Conservation (phyloP, 768 basidiomycete genomes). For the Suillus subaureus region DNA sequence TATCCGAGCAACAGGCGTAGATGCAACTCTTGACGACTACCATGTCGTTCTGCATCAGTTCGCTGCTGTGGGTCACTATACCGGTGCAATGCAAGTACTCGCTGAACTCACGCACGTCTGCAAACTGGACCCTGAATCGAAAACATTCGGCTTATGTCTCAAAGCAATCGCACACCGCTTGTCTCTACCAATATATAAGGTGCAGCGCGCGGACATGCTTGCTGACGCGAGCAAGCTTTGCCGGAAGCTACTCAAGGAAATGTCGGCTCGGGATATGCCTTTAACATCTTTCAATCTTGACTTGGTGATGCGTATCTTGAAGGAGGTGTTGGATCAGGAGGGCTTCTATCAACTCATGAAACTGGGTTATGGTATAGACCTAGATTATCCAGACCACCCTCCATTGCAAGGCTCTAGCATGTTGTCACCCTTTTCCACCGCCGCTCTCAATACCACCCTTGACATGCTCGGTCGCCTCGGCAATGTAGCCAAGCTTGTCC, state of each 20-base stretch:
- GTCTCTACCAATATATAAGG: constrained; percentile 52
- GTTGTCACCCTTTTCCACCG: constrained; percentile 54
- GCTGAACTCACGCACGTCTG: constrained; percentile 49
- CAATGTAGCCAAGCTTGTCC: constrained; percentile 66
- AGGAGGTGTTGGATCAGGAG: constrained; percentile 56
- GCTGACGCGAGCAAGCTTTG: constrained; percentile 50
- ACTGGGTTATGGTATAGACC: constrained; percentile 75
- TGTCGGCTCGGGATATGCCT: constrained; percentile 49
- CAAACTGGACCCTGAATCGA: constrained; percentile 49
- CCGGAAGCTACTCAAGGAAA: constrained; percentile 55
- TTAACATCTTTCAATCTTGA: constrained; percentile 67
- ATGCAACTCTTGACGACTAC: constrained; percentile 61
- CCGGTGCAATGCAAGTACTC: constrained; percentile 62
- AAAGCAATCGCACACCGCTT: constrained; percentile 72
- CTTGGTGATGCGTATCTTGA: constrained; percentile 66
- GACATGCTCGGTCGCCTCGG: constrained; percentile 67
- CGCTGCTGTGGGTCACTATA: constrained; percentile 71
- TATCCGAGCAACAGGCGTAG: constrained; percentile 55
- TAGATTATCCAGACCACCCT: constrained; percentile 70
- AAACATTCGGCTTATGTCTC: constrained; percentile 65
- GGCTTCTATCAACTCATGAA: constrained; percentile 63
- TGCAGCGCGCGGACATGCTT: constrained; percentile 37
- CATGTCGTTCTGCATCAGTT: constrained; percentile 76
- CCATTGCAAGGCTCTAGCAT: constrained; percentile 38
- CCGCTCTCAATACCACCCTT: constrained; percentile 72